These are phyloP conservation scores for Gracilaria caudata DNA, from an alignment of 23 red algal genomes.

Conservation along the genomic window DNA sequence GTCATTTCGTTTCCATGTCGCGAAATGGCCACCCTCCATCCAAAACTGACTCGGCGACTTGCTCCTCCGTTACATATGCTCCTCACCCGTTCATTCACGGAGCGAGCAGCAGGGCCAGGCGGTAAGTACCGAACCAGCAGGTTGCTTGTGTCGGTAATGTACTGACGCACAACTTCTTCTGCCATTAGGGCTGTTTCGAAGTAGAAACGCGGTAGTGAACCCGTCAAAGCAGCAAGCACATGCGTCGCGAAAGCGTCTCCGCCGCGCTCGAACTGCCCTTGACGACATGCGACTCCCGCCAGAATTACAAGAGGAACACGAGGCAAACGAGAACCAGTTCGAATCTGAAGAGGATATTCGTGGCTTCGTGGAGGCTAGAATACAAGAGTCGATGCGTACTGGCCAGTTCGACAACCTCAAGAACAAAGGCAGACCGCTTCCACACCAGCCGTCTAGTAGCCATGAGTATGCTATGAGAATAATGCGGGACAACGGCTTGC, in stretches of 20 bases:
- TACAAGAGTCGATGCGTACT: conserved; percentile 61
- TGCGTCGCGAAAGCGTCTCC: conserved; percentile 55
- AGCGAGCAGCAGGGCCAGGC: conserved; percentile 57
- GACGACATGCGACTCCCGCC: conserved; percentile 32
- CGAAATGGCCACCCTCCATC: not conserved
- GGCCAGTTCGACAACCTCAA: conserved; percentile 67
- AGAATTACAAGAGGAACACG: conserved; percentile 17
- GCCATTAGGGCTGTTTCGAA: conserved; percentile 31
- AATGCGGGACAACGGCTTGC: conserved; percentile 65
- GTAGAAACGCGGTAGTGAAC: conserved; percentile 21
- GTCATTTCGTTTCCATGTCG: not conserved
- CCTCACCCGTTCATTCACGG: conserved; percentile 25
- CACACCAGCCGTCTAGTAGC: conserved; percentile 30
- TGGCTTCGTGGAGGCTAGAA: conserved; percentile 53
- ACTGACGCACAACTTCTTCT: conserved; percentile 5
- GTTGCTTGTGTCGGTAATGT: not conserved
- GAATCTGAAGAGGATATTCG: conserved; percentile 53
- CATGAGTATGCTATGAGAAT: conserved; percentile 64
- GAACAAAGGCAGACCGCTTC: conserved; percentile 70
- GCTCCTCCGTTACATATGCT: not conserved
- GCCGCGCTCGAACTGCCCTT: conserved; percentile 17
- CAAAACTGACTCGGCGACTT: not conserved
- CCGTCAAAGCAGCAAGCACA: conserved; percentile 35
- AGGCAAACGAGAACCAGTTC: conserved; percentile 26
- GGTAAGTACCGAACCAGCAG: conserved; percentile 32